Conservation (phyloP, 208 protist genomes). For the Sergeia podlipaevii region DNA sequence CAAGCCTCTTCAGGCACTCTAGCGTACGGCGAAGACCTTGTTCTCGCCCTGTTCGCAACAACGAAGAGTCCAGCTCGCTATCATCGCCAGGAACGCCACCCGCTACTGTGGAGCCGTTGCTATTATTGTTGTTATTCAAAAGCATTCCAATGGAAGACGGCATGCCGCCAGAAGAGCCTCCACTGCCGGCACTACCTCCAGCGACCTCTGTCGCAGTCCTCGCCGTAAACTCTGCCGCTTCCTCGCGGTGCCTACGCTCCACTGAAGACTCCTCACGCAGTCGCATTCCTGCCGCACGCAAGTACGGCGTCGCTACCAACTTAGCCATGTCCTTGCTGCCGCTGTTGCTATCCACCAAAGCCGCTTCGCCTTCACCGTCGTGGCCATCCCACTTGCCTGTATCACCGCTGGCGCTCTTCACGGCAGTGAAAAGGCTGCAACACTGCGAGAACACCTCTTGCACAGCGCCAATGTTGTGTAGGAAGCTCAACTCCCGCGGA, state of each 20-base stretch:
- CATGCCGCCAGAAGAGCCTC: too few relatives aligned
- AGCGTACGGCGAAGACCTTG: constrained; percentile 24
- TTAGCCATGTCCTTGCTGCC: background rate
- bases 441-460: constrained; percentile 40
- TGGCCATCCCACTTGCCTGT: background rate
- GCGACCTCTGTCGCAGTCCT: too few relatives aligned
- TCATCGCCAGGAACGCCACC: too few relatives aligned
- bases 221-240: too few relatives aligned
- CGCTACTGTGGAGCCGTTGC: too few relatives aligned
- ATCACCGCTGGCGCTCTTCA: background rate
- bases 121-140: too few relatives aligned
- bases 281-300: too few relatives aligned
- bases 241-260: too few relatives aligned
- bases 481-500: constrained; percentile 54
- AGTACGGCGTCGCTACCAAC: background rate
- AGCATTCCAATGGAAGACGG: too few relatives aligned
- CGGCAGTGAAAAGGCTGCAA: constrained; percentile 54
- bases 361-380: background rate
- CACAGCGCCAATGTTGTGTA: constrained; percentile 36
- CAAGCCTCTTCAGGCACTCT: constrained; percentile 32
- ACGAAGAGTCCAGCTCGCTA: constrained; percentile 12
- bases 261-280: too few relatives aligned
- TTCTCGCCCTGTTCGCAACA: constrained; percentile 25
- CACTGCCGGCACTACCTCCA: too few relatives aligned
- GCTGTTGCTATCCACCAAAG: background rate